These are phyloP conservation scores for Trichoderma atroviride DNA, from an alignment of 2,329 filamentous ascomycete species.

Conservation along the genomic window DNA sequence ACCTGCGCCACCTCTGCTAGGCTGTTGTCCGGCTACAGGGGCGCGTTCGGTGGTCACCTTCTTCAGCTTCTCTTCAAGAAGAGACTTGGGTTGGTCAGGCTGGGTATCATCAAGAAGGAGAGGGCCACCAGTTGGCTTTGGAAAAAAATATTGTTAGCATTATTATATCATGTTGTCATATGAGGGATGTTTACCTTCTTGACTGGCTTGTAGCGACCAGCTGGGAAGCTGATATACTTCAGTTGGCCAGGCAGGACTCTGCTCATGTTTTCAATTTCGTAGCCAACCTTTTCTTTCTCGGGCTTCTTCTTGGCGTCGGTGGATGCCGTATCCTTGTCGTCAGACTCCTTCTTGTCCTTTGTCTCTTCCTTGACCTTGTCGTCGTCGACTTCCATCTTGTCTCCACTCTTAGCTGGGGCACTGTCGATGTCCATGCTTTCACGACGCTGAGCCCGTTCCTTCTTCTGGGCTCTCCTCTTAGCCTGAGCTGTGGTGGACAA, in stretches of 20 bases:
- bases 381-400: conserved; percentile 88
- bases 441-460: conserved; percentile 83
- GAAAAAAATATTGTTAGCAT: conserved; percentile 32
- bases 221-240: conserved; percentile 92
- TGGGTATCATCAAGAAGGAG: conserved; percentile 86
- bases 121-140: conserved; percentile 88
- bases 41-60: conserved; percentile 69
- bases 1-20: conserved; percentile 36
- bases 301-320: conserved; percentile 79
- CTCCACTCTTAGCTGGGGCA: conserved; percentile 62
- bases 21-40: conserved; percentile 53
- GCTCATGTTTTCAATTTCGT: conserved; percentile 96
- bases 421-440: conserved; percentile 97
- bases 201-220: conserved; percentile 89
- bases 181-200: conserved; percentile 64
- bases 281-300: conserved; percentile 96
- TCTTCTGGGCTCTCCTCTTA: conserved; percentile 90
- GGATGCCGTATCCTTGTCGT: conserved; percentile 60
- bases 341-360: conserved; percentile 62
- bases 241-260: conserved; percentile 89
- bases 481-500: conserved; percentile 96
- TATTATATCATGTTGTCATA: not conserved
- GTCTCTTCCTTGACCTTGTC: conserved; percentile 58
- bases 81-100: conserved; percentile 74
- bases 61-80: conserved; percentile 91